Evolutionary conservation across 2,329 filamentous ascomycete genomes (phyloP).

Genomic region (Hymenoscyphus salicellus): DNA sequence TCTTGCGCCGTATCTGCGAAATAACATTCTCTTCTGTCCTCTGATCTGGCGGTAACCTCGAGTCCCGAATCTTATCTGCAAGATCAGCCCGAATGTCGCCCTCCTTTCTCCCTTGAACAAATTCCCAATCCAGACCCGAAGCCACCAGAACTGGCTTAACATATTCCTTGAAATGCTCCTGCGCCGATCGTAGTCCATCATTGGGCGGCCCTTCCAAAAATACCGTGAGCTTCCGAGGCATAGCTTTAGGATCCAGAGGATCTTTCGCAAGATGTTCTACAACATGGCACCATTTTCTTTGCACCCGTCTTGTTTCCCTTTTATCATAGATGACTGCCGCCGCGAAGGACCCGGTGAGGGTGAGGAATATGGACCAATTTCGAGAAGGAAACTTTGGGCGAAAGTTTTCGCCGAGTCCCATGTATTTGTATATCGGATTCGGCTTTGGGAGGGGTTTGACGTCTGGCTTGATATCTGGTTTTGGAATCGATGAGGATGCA

Average conservation of each 20-base stretch:
- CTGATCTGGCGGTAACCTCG: constrained; percentile 47
- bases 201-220: constrained; percentile 83
- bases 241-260: constrained; percentile 64
- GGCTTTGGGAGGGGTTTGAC: constrained; percentile 44
- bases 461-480: constrained; percentile 37
- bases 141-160: constrained; percentile 89
- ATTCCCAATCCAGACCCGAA: constrained; percentile 92
- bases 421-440: constrained; percentile 73
- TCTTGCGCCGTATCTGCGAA: constrained; percentile 59
- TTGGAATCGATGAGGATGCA: constrained; percentile 37
- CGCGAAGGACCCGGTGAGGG: constrained; percentile 72
- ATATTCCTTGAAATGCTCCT: constrained; percentile 95
- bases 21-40: constrained; percentile 52
- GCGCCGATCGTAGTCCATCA: constrained; percentile 77
- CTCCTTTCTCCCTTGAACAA: constrained; percentile 85
- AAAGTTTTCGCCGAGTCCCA: constrained; percentile 76
- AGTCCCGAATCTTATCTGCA: constrained; percentile 79
- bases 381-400: constrained; percentile 84
- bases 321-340: constrained; percentile 87
- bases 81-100: constrained; percentile 87
- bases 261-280: constrained; percentile 83
- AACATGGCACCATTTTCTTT: constrained; percentile 79
- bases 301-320: constrained; percentile 79
- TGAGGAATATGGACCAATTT: constrained; percentile 96
- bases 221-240: constrained; percentile 81